Conservation (phyloP, 805 yeast species). For the Kazachstania viticola region DNA sequence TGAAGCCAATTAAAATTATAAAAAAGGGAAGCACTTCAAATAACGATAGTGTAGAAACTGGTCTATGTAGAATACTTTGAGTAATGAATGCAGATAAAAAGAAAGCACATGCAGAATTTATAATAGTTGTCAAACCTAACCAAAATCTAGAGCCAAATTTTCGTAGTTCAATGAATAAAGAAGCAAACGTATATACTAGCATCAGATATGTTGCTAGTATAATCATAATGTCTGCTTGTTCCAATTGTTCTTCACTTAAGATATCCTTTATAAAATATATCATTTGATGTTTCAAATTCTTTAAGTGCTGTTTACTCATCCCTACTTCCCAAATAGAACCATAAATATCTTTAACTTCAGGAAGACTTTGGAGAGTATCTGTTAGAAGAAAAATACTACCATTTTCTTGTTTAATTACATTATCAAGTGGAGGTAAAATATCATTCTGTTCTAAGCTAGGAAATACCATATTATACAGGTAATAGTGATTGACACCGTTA, state of each 20-base stretch:
- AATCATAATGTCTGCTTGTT: conserved; percentile 56
- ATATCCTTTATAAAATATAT: background rate
- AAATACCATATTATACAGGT: conserved; percentile 20
- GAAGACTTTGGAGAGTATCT: conserved; percentile 11
- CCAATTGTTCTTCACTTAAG: conserved; percentile 30
- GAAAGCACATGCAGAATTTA: conserved; percentile 75
- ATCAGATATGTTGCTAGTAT: conserved; percentile 73
- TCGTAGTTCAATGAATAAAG: conserved; percentile 64
- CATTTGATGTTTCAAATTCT: conserved; percentile 1
- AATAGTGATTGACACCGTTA: conserved; percentile 17
- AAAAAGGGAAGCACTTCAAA: conserved; percentile 91
- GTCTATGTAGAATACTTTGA: conserved; percentile 40
- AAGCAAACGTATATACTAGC: conserved; percentile 71
- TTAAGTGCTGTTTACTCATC: conserved; percentile 1
- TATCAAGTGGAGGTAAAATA: conserved; percentile 15
- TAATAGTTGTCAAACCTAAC: conserved; percentile 72
- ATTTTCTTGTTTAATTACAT: conserved; percentile 16
- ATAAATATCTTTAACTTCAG: conserved; percentile 20
- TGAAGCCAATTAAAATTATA: conserved; percentile 86
- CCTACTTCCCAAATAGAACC: conserved; percentile 48
- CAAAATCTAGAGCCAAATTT: conserved; percentile 74
- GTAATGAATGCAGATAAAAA: conserved; percentile 62
- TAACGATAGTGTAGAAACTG: conserved; percentile 59
- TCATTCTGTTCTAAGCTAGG: conserved; percentile 5
- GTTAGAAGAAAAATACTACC: conserved; percentile 16